Percentiles rank a stretch among this genome's conserved stretches.
Conservation (phyloP, 148 eudicot species). For the Agrostemma githago region DNA sequence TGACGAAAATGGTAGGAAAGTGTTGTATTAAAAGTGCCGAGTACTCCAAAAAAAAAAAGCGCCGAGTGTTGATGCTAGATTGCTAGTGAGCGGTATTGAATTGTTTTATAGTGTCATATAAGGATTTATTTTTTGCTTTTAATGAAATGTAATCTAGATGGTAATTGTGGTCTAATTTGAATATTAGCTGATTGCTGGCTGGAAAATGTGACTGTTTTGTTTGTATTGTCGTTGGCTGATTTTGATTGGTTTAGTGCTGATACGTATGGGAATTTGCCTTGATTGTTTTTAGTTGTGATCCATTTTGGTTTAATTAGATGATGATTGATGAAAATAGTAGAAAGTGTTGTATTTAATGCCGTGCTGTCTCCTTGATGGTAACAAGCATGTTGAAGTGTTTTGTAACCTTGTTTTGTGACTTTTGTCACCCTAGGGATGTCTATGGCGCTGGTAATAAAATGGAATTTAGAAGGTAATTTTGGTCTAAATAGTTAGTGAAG, state of each 20-base stretch:
- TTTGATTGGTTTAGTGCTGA: not conserved
- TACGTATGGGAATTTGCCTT: not conserved
- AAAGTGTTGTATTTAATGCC: not conserved
- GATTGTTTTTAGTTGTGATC: not conserved
- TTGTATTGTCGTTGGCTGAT: not conserved
- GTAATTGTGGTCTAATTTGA: not conserved
- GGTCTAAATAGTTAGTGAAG: not conserved
- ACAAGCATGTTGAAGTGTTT: not conserved
- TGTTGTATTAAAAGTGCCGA: not conserved
- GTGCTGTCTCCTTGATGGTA: not conserved
- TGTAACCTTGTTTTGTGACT: slow-evolving; percentile 1
- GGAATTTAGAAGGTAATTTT: not conserved
- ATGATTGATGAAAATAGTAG: slow-evolving; percentile 11
- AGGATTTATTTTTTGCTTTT: not conserved
- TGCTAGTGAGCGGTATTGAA: not conserved
- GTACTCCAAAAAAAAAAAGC: not conserved
- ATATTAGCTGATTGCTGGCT: not conserved
- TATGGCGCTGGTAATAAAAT: not conserved
- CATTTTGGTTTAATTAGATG: not conserved
- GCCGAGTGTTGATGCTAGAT: not conserved
- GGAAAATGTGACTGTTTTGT: not conserved
- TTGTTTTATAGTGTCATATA: not conserved
- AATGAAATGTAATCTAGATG: not conserved
- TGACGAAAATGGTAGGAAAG: slow-evolving; percentile 10
- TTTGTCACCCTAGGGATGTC: not conserved